Evolutionary conservation across 768 basidiomycete genomes (phyloP).

Genomic region (Phlebiopsis flavidoalba): DNA sequence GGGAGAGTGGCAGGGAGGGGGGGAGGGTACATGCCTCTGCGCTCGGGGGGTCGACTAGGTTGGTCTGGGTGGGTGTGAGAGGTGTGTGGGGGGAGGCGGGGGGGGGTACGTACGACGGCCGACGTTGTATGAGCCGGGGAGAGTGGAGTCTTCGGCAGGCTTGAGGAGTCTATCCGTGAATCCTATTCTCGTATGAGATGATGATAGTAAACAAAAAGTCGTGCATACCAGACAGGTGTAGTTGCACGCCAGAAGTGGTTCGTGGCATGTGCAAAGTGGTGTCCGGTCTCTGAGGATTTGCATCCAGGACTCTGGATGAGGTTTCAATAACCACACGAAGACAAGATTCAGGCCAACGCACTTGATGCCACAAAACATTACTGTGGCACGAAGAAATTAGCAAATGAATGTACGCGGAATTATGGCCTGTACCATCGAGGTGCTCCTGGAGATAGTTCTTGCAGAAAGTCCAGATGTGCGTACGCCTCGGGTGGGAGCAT

Average conservation of each 20-base stretch:
- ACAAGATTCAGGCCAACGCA: constrained; percentile 19
- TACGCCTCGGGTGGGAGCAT: constrained; percentile 48
- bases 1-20: constrained; percentile 1
- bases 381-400: constrained; percentile 28
- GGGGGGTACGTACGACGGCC: constrained; percentile 54
- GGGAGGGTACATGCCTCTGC: constrained; percentile 38
- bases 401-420: neutral
- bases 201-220: neutral
- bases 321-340: neutral
- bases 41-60: constrained; percentile 69
- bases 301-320: constrained; percentile 53
- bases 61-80: constrained; percentile 47
- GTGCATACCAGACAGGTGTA: constrained; percentile 38
- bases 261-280: constrained; percentile 74
- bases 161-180: constrained; percentile 48
- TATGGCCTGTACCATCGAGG: constrained; percentile 45
- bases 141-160: constrained; percentile 54
- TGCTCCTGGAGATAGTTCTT: constrained; percentile 47
- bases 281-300: constrained; percentile 62
- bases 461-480: constrained; percentile 44
- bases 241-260: constrained; percentile 82
- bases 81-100: neutral
- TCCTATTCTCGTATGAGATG: constrained; percentile 30
- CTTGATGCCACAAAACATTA: constrained; percentile 87
- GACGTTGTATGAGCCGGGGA: constrained; percentile 53